Evolutionary conservation across 352 stramenopile species (phyloP).

Genomic region (Phytophthora niederhauseri): DNA sequence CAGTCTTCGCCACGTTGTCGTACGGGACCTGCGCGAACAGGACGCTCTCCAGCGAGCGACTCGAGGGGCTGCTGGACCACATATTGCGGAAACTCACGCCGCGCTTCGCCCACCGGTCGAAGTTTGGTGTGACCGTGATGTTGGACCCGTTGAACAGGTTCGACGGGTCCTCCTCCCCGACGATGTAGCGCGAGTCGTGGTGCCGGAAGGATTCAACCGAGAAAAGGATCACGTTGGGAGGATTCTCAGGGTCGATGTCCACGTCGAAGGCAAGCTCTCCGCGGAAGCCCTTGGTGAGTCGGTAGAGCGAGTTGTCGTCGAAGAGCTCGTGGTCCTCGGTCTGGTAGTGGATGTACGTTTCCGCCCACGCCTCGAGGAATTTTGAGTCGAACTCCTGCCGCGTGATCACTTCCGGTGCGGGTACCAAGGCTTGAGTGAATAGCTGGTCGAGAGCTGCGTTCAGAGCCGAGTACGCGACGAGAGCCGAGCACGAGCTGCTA

Average conservation of each 20-base stretch:
- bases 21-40: conserved; percentile 54
- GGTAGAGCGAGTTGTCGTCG: conserved; percentile 38
- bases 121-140: conserved; percentile 41
- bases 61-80: conserved; percentile 55
- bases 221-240: conserved; percentile 52
- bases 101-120: conserved; percentile 49
- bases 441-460: conserved; percentile 27
- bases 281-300: conserved; percentile 17
- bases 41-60: conserved; percentile 51
- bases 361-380: neutral
- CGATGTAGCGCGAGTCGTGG: conserved; percentile 49
- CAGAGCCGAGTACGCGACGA: conserved; percentile 32
- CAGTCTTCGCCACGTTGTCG: conserved; percentile 33
- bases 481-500: conserved; percentile 15
- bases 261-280: conserved; percentile 35
- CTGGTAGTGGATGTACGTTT: conserved; percentile 33
- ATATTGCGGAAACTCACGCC: conserved; percentile 52
- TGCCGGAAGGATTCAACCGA: conserved; percentile 54
- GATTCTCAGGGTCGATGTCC: conserved; percentile 29
- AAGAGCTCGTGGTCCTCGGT: conserved; percentile 50
- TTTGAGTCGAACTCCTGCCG: neutral
- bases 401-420: neutral
- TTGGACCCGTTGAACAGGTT: conserved; percentile 36
- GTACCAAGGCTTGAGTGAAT: conserved; percentile 1
- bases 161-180: conserved; percentile 35